Conservation (phyloP, 2,329 filamentous ascomycete species). For the Pseudopyricularia cyperi region DNA sequence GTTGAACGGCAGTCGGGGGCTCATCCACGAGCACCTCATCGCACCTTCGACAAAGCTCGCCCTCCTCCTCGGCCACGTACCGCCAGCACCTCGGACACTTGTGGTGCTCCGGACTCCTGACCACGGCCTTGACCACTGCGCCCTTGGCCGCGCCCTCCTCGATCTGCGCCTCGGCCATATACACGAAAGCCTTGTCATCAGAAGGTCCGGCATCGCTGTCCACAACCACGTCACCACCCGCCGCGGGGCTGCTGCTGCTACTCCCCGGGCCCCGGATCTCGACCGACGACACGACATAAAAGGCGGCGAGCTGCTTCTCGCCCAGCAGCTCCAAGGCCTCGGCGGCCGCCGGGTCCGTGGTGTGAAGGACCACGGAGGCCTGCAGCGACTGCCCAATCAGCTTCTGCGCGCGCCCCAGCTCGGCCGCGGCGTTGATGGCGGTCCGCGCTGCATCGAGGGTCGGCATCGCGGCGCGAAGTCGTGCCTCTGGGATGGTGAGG, state of each 20-base stretch:
- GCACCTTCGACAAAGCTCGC: conserved; percentile 61
- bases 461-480: conserved; percentile 28
- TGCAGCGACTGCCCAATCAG: conserved; percentile 71
- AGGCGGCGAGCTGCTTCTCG: conserved; percentile 39
- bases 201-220: no score
- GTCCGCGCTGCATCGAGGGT: conserved; percentile 42
- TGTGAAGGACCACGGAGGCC: conserved; percentile 49
- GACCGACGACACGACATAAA: conserved; percentile 60
- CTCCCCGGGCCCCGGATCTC: conserved; percentile 24
- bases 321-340: conserved; percentile 23
- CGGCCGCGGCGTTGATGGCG: conserved; percentile 63
- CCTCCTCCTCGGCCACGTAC: conserved; percentile 56
- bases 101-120: conserved; percentile 33
- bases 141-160: conserved; percentile 17
- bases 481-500: conserved; percentile 22
- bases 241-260: neutral
- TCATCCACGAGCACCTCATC: conserved; percentile 32
- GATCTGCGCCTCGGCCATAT: conserved; percentile 25
- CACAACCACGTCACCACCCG: no score
- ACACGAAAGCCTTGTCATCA: no score
- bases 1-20: neutral
- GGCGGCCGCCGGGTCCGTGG: conserved; percentile 23
- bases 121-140: conserved; percentile 23
- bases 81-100: conserved; percentile 91
- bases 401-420: conserved; percentile 58